phyloP scores from a whole-genome alignment of 164 flowering plant species.

The Chloranthus sessilifolius region DNA sequence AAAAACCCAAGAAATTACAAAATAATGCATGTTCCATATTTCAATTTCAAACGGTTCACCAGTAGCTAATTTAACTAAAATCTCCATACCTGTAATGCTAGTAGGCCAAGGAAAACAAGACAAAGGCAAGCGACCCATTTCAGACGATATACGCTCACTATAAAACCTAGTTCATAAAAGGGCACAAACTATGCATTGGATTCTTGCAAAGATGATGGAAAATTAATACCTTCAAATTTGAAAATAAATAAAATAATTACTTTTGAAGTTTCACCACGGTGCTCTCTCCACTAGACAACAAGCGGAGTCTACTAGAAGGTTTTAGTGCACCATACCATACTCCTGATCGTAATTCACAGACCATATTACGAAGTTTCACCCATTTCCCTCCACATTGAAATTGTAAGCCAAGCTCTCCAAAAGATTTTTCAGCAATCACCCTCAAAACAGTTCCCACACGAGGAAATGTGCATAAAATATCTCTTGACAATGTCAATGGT shows the following conservation, averaged over 20 bases:
- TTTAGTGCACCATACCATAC: constrained; percentile 51
- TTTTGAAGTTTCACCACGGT: constrained; percentile 32
- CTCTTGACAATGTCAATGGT: constrained; percentile 43
- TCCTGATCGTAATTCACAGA: constrained; percentile 40
- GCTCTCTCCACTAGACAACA: constrained; percentile 40
- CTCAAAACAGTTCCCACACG: constrained; percentile 67
- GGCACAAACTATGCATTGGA: neutral
- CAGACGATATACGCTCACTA: constrained; percentile 30
- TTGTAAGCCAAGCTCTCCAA: constrained; percentile 29
- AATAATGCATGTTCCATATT: too few species aligned
- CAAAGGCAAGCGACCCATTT: constrained; percentile 46
- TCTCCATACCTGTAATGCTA: constrained; percentile 59
- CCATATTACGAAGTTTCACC: constrained; percentile 51
- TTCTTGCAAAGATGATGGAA: neutral
- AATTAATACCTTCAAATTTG: neutral
- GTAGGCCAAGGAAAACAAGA: constrained; percentile 58
- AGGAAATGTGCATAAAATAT: constrained; percentile 54
- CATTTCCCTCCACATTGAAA: constrained; percentile 43
- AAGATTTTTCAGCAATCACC: constrained; percentile 32
- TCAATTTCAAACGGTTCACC: too few species aligned
- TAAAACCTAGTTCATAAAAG: constrained; percentile 23
- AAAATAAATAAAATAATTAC: constrained; percentile 22
- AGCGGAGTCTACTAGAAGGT: constrained; percentile 46
- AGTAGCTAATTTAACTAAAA: too few species aligned
- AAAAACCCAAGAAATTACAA: too few species aligned